Percentiles rank a stretch among this genome's conserved stretches.
Conservation (phyloP, 805 yeast species). For the Ogataea chonburiensis region DNA sequence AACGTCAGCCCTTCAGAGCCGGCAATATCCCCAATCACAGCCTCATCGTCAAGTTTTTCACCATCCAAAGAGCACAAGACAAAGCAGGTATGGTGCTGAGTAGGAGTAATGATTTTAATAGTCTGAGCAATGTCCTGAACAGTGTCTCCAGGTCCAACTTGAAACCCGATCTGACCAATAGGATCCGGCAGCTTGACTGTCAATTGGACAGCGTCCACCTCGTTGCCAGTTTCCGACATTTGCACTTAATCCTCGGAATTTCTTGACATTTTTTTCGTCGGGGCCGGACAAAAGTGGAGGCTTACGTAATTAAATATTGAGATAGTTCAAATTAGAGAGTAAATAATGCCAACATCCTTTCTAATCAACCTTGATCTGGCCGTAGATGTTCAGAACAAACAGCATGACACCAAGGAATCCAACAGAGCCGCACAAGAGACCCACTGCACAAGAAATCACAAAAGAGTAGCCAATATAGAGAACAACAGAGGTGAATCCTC, state of each 20-base stretch:
- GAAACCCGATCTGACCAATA: constrained; percentile 27
- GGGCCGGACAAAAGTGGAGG: constrained; percentile 2
- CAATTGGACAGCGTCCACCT: constrained; percentile 24
- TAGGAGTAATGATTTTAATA: constrained; percentile 52
- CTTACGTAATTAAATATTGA: constrained; percentile 3
- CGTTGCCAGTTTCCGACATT: constrained; percentile 17
- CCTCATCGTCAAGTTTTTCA: constrained; percentile 34
- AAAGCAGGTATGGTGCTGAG: constrained; percentile 63
- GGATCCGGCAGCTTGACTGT: constrained; percentile 29
- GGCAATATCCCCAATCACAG: constrained; percentile 30
- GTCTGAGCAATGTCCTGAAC: constrained; percentile 58
- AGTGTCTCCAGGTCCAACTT: constrained; percentile 40
- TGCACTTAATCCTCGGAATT: neutral
- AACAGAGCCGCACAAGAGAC: constrained; percentile 82
- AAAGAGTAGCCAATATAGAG: constrained; percentile 81
- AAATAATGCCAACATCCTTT: constrained; percentile 3
- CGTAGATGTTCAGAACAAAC: constrained; percentile 76
- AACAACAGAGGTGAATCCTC: constrained; percentile 72
- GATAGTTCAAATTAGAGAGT: neutral
- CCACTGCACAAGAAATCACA: constrained; percentile 66
- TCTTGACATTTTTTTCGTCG: constrained; percentile 8
- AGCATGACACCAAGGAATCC: constrained; percentile 76
- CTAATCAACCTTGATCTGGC: constrained; percentile 81
- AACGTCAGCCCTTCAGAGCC: constrained; percentile 34
- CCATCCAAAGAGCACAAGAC: constrained; percentile 40